Base-by-base conservation (phyloP, 2,329 filamentous ascomycete genomes). In the Aspergillus sp. region DNA sequence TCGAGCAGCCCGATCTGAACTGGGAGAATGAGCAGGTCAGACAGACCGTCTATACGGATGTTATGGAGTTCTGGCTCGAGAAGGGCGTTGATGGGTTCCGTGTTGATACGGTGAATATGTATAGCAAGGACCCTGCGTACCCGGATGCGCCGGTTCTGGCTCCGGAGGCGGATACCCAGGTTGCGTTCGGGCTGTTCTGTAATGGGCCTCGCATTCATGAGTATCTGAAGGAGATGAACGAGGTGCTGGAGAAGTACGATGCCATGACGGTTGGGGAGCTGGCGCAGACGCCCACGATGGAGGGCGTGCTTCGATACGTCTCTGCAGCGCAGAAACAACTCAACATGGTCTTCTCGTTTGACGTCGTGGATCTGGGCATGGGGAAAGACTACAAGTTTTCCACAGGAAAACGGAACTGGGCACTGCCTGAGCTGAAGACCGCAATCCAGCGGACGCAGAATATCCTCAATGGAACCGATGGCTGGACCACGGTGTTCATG, bases 1-100 rank as follows among this genome's bases (percentile, higher is more conserved):
- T 82, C 4, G 85, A 90, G 63, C 90, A 93, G 70, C 90, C 90
- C 0, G 91, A 95, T 65, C 80, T 95, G 15, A 95, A 95, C 74
- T 95, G 90, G 90, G 89, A 93, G 68, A 90, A 88, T 58, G 78
- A 80, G 0, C 83, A 82, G 6, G 83, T 87, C 0, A 82, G 89
- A 6, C 75, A 83, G 43, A 90, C 89, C 2, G 85, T 93, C 3
- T 89, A 91, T 71, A 81, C 82, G 68, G 15, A 17, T 3, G 81
- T 88, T 2, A 89, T 93, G 84, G 82, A 83, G 35, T 95, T 93
- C 70, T 95, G 90, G 91, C 82, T 93, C 1, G 78, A 89, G 44
- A 83, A 84, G 35, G 90, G 90, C 3, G 86, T 90, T 0, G 85
- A 88, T 47, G 88, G 88, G 1, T 91, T 90, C 77, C 82, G 88